phyloP scores from a whole-genome alignment of 2,329 filamentous ascomycete genomes.

The Colletotrichum destructivum region DNA sequence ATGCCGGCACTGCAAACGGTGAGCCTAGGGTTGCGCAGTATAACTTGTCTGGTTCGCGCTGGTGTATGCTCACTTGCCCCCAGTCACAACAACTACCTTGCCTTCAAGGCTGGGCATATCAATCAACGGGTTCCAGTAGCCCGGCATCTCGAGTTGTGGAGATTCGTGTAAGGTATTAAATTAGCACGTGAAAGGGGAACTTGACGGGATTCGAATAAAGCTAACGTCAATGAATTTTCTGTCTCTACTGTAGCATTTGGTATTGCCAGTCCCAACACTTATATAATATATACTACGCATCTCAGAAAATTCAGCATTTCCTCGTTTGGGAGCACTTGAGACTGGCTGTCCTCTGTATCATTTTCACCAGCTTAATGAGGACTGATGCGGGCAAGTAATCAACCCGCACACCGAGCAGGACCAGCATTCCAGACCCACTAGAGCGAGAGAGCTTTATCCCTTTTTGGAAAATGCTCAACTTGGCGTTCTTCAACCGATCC shows the following conservation, averaged over 20 bases:
- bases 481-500: background rate
- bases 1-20: conserved; percentile 44
- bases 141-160: conserved; percentile 2
- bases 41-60: no score
- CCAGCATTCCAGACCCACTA: background rate
- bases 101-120: conserved; percentile 45
- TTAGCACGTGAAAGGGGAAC: accelerated
- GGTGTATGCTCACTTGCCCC: conserved; percentile 45
- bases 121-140: conserved; percentile 38
- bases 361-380: background rate
- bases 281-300: background rate
- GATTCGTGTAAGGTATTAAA: background rate
- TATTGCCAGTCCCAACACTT: background rate
- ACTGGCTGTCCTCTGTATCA: no score
- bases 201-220: background rate
- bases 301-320: no score
- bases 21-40: background rate
- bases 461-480: conserved; percentile 12
- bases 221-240: background rate
- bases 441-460: conserved; percentile 4
- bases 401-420: background rate
- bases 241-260: background rate
- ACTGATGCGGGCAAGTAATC: background rate
- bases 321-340: no score
- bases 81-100: conserved; percentile 48